A percentile compares a stretch with the other conserved stretches of the same genome.
phyloP scores from a whole-genome alignment of 2,329 filamentous ascomycete species.

The Fusarium proliferatum region DNA sequence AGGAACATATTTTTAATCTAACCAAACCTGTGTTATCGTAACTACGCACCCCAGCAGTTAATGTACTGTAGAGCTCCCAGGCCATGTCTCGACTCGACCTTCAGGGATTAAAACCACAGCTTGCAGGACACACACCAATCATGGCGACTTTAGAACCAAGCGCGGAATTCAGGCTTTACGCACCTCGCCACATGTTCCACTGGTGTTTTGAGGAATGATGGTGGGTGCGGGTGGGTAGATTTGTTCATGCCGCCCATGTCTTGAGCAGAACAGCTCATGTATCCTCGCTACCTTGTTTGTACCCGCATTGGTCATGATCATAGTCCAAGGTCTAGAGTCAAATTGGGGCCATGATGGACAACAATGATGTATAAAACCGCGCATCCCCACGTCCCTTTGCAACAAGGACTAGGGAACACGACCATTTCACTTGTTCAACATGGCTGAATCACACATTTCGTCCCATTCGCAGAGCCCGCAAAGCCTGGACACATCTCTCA shows the following conservation, averaged over 20 bases:
- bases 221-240: slow-evolving; percentile 17
- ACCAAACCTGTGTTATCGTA: slow-evolving; percentile 3
- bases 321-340: slow-evolving; percentile 4
- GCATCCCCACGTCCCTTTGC: slow-evolving; percentile 10
- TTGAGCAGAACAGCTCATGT: slow-evolving; percentile 4
- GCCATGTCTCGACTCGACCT: slow-evolving; percentile 1
- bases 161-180: neutral
- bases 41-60: slow-evolving; percentile 2
- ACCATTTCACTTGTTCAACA: slow-evolving; percentile 4
- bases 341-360: slow-evolving; percentile 1
- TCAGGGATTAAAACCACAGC: neutral
- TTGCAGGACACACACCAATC: slow-evolving; percentile 11
- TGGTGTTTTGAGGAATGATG: slow-evolving; percentile 4
- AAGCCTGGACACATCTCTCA: slow-evolving; percentile 48
- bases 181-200: slow-evolving; percentile 18
- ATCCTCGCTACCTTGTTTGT: slow-evolving; percentile 2
- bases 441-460: slow-evolving; percentile 46
- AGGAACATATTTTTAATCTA: neutral
- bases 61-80: neutral
- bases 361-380: slow-evolving; percentile 26
- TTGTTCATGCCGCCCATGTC: slow-evolving; percentile 3
- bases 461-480: slow-evolving; percentile 49
- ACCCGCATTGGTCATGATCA: slow-evolving; percentile 15
- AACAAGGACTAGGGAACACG: neutral
- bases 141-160: neutral